Conservation (phyloP, 441 rosid species). For the Jatropha multifida region DNA sequence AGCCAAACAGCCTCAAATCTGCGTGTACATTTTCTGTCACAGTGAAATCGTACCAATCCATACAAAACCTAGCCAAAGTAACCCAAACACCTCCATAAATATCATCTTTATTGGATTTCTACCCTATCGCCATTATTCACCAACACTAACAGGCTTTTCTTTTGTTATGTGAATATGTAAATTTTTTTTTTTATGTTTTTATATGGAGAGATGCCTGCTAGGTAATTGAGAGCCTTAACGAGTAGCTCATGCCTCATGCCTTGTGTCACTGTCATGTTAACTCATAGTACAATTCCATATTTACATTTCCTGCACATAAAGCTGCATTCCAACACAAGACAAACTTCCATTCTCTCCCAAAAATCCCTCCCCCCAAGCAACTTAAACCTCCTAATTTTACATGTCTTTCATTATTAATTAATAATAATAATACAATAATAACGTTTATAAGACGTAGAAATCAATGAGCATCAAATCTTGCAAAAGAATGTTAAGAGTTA, state of each 20-base stretch:
- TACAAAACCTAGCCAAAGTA: conserved; percentile 10
- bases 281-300: conserved; percentile 27
- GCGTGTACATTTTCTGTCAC: conserved; percentile 12
- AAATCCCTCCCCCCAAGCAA: not conserved
- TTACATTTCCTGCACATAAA: conserved; percentile 12
- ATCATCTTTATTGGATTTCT: conserved; percentile 39
- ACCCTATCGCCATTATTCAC: conserved; percentile 18
- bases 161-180: no score
- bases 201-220: not conserved
- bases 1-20: not conserved
- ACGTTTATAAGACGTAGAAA: not conserved
- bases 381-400: no score
- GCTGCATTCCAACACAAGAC: conserved; percentile 15
- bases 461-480: not conserved
- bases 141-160: conserved; percentile 19
- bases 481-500: not conserved
- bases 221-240: not conserved
- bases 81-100: not conserved
- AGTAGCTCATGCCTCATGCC: not conserved
- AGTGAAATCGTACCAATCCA: conserved; percentile 15
- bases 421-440: no score
- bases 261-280: conserved; percentile 16
- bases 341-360: not conserved
- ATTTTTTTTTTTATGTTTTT: no score
- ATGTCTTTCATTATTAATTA: no score